Evolutionary conservation across 371 early-diverging fungal species (phyloP).

Genomic region (Nematocida sp.): DNA sequence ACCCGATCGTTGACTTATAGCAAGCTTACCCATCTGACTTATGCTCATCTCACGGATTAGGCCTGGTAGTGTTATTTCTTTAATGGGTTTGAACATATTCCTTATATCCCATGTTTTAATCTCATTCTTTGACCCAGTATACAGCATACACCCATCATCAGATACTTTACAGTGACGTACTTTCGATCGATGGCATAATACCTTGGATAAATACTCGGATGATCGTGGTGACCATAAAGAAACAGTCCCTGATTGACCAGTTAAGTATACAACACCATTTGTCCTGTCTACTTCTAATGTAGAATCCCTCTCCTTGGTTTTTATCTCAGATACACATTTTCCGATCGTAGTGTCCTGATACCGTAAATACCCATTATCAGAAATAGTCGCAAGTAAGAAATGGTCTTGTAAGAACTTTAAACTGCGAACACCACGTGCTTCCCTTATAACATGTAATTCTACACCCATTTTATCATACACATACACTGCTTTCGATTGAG

Average conservation of each 20-base stretch:
- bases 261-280: slow-evolving; percentile 85
- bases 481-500: slow-evolving; percentile 88
- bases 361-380: slow-evolving; percentile 74
- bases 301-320: slow-evolving; percentile 60
- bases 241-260: slow-evolving; percentile 85
- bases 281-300: slow-evolving; percentile 80
- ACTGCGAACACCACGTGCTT: slow-evolving; percentile 77
- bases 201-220: slow-evolving; percentile 80
- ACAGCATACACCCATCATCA: slow-evolving; percentile 80
- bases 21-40: slow-evolving; percentile 82
- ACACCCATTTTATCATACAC: slow-evolving; percentile 88
- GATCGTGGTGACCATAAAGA: slow-evolving; percentile 86
- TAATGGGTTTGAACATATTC: slow-evolving; percentile 73
- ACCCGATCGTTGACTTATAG: slow-evolving; percentile 77
- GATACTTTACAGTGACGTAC: slow-evolving; percentile 82
- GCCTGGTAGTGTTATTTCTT: slow-evolving; percentile 75
- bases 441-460: slow-evolving; percentile 84
- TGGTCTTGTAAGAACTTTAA: slow-evolving; percentile 92
- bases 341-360: slow-evolving; percentile 96
- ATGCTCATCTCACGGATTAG: slow-evolving; percentile 75
- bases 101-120: slow-evolving; percentile 92
- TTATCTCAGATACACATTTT: slow-evolving; percentile 75
- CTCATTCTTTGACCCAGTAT: slow-evolving; percentile 82
- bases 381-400: slow-evolving; percentile 80
- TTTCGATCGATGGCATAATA: slow-evolving; percentile 83